Evolutionary conservation across 495 filamentous ascomycete species (phyloP), one percentile per base, ranked within the genome.

Genomic region (Daldinia concentrica): DNA sequence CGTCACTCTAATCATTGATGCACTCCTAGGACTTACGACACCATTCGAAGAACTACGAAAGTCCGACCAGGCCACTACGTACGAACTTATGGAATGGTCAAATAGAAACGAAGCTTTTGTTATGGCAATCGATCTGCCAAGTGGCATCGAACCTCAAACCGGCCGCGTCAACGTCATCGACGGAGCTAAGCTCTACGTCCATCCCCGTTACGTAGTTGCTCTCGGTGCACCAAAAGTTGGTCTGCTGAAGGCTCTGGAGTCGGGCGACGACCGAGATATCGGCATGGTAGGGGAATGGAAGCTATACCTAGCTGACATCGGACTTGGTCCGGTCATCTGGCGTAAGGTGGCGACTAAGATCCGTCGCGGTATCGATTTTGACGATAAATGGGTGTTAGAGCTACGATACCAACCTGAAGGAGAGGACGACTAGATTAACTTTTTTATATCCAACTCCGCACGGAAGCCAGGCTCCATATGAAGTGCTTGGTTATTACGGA

Each of bases 171-270:
- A 73, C 58, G 72, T 82, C 30, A 80, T 85, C 27, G 92, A 95
- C 70, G 91, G 90, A 5, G 86, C 88, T 64, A 85, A 87, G 64
- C 82, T 97, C 15, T 92, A 90, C 64, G 86, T 97, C 27, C 86
- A 90, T 63, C 87, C 92, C 1, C 88, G 90, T 15, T 91, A 89
- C 56, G 89, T 98, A 2, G 91, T 97, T 0, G 89, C 90, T 22
- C 86, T 98, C 22, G 94, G 91, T 3, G 93, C 91, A 1, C 95
- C 95, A 0, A 93, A 96, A 79, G 87, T 86, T 2, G 95, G 95
- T 0, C 77, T 98, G 15, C 79, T 98, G 19, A 89, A 90, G 75
- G 90, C 91, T 2, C 78, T 93, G 71, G 80, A 86, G 24, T 82
- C 81, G 3, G 86, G 88, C 2, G 87, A 90, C 5, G 87, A 90